These are phyloP conservation scores for Amauroascus verrucosus DNA, from an alignment of 2,329 filamentous ascomycete species.

Conservation along the genomic window DNA sequence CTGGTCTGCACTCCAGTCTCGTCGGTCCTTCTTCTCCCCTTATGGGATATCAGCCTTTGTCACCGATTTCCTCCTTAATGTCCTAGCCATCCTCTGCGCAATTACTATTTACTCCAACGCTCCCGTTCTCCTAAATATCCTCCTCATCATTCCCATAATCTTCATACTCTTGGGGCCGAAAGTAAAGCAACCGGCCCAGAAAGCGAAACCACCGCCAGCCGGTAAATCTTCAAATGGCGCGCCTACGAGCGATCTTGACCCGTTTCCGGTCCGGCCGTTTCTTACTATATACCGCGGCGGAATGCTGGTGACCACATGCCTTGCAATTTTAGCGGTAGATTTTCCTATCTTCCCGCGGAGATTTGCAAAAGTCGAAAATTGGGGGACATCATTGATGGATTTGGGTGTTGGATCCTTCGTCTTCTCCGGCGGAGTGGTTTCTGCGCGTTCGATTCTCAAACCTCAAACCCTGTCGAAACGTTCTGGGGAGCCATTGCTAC, in stretches of 20 bases:
- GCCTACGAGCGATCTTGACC: conserved; percentile 29
- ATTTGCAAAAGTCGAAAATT: conserved; percentile 98
- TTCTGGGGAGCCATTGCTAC: conserved; percentile 30
- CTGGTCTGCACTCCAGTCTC: conserved; percentile 80
- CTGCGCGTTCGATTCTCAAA: conserved; percentile 68
- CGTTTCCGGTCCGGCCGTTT: conserved; percentile 76
- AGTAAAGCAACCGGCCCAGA: conserved; percentile 22
- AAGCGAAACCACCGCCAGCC: conserved; percentile 26
- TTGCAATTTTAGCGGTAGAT: conserved; percentile 93
- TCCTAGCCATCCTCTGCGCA: conserved; percentile 69
- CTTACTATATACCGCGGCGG: conserved; percentile 81
- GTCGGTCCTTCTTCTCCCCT: conserved; percentile 70
- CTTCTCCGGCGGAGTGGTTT: conserved; percentile 86
- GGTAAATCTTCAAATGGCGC: conserved; percentile 19
- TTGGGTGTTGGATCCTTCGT: conserved; percentile 95
- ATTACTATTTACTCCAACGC: conserved; percentile 72
- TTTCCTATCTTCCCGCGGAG: conserved; percentile 86
- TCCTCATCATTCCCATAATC: conserved; percentile 62
- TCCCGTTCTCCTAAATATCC: conserved; percentile 61
- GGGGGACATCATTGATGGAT: conserved; percentile 99
- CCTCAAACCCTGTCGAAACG: conserved; percentile 30
- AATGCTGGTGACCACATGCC: conserved; percentile 83
- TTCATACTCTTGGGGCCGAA: conserved; percentile 46
- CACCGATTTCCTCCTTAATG: conserved; percentile 81
- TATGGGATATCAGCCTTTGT: conserved; percentile 58